Percentiles rank a stretch among this genome's conserved stretches.
Evolutionary conservation across 495 filamentous ascomycete species (phyloP).

Genomic region (Hypomontagnella monticulosa): DNA sequence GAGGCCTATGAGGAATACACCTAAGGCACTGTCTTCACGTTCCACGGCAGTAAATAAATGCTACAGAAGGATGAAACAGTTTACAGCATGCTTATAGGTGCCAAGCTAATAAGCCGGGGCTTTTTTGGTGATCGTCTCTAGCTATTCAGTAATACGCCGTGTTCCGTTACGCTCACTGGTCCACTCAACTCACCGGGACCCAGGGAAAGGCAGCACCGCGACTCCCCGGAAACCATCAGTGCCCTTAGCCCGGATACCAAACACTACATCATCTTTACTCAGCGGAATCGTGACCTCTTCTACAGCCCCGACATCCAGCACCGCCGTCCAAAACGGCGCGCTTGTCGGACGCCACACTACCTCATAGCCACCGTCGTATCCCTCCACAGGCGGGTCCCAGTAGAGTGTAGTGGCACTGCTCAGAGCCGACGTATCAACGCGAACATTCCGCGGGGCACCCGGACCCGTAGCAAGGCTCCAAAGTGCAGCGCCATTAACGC

Average conservation of each 20-base stretch:
- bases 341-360: conserved; percentile 60
- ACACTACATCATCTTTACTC: conserved; percentile 64
- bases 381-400: conserved; percentile 47
- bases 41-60: neutral
- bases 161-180: neutral
- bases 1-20: too few species aligned
- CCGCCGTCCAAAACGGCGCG: conserved; percentile 57
- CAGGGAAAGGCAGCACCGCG: conserved; percentile 45
- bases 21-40: neutral
- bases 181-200: conserved; percentile 9
- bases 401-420: conserved; percentile 56
- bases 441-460: conserved; percentile 55
- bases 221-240: conserved; percentile 51
- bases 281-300: conserved; percentile 51
- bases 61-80: too few species aligned
- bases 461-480: conserved; percentile 62
- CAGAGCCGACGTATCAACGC: conserved; percentile 53
- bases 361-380: conserved; percentile 54
- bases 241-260: conserved; percentile 60
- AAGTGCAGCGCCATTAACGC: conserved; percentile 59
- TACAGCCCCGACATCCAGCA: conserved; percentile 52
- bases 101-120: too few species aligned
- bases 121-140: too few species aligned
- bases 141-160: too few species aligned
- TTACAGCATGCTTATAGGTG: too few species aligned